Conservation (phyloP, 169 alveolate genomes). For the Cardiosporidium cionae region DNA sequence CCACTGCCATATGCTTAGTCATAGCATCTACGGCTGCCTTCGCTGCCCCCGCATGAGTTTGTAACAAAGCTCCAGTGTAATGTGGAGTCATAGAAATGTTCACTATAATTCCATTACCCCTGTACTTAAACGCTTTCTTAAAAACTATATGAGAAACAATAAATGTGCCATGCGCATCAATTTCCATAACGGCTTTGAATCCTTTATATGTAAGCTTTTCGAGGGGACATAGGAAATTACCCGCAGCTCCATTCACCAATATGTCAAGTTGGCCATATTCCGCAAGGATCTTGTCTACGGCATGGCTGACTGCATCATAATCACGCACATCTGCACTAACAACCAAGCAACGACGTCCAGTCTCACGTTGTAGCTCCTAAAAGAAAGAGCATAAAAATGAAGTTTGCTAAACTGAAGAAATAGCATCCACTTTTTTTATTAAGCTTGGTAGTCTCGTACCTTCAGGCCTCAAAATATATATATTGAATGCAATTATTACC, state of each 20-base stretch:
- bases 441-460: too few species aligned
- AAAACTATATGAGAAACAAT: constrained; percentile 54
- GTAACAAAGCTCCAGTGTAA: constrained; percentile 15
- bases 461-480: too few species aligned
- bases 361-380: neutral
- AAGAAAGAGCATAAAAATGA: neutral
- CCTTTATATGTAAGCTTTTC: constrained; percentile 54
- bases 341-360: constrained; percentile 16
- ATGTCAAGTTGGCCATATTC: constrained; percentile 61
- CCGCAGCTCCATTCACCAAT: constrained; percentile 76
- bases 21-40: constrained; percentile 72
- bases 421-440: too few species aligned
- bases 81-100: constrained; percentile 43
- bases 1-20: constrained; percentile 71
- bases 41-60: constrained; percentile 68
- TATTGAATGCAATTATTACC: too few species aligned
- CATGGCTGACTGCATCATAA: constrained; percentile 44
- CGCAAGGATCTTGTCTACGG: constrained; percentile 39
- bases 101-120: constrained; percentile 41
- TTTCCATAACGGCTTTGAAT: constrained; percentile 65
- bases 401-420: too few species aligned
- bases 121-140: constrained; percentile 35
- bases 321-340: constrained; percentile 66
- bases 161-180: constrained; percentile 70
- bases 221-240: constrained; percentile 61